Base-by-base conservation (phyloP, 139 green algal genomes). In the Auxenochlorella pyrenoidosa region DNA sequence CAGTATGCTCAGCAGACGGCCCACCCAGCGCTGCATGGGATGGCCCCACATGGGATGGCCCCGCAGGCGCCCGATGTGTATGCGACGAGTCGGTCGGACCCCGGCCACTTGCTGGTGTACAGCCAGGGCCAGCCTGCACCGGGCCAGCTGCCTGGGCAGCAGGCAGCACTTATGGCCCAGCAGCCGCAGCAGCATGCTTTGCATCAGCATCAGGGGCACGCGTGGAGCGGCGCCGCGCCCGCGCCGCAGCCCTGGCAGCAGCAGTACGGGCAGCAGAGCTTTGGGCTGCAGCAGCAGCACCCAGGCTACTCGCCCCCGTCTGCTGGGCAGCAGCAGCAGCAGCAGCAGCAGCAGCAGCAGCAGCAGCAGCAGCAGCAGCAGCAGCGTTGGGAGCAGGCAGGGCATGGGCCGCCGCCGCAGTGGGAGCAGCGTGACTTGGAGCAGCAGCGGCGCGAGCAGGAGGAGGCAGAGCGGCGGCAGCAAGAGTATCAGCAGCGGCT, bases 41-140 rank as follows among this genome's bases (percentile, higher is more conserved):
- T n/a, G n/a, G n/a, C n/a, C n/a, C n/a, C n/a, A n/a, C n/a, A n/a
- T n/a, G n/a, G n/a, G n/a, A n/a, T 54, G 47, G 47, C 47, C 47
- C 47, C 47, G 6, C 10, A 6, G 47, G 47, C 68, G 16, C 32
- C 32, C n/a, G 58, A 73, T 13, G 79, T 58, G 36, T 84, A 75
- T 71, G 19, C 43, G 28, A 43, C 75, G 1, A 77, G 63, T 32
- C 28, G 38, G 3, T 43, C 80, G 0, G 80, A 85, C 63, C 80
- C 80, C 0, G 80, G 80, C 26, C 80, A 85, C 41, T 5, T 85
- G 41, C 63, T 85, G 80, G 80, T 36, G 60, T 76, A 44, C 44
- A 43, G 12, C 19, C 63, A 34, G 80, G 36, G 30, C 8, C 66
- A 73, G 66, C 30, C 70, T 8, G 22, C 54, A 24, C 34, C 70